These are phyloP conservation scores for Xylaria sp. DNA, from an alignment of 2,329 filamentous ascomycete species.

Conservation along the genomic window DNA sequence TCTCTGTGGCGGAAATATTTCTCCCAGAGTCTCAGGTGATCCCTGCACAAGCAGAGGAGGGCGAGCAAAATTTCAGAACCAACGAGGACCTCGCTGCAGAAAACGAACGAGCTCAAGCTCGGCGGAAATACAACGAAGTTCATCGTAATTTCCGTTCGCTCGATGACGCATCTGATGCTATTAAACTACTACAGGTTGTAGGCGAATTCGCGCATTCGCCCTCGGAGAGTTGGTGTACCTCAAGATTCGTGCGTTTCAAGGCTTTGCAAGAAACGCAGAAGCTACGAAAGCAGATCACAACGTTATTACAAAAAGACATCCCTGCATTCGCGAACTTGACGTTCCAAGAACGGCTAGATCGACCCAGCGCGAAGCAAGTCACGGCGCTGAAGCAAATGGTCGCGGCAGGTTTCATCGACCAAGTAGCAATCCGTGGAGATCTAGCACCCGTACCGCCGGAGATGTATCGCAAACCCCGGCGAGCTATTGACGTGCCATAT, in stretches of 20 bases:
- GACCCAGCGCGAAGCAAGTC: constrained; percentile 74
- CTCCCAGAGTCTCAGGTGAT: constrained; percentile 83
- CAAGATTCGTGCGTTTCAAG: constrained; percentile 88
- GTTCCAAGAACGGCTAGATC: constrained; percentile 66
- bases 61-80: constrained; percentile 59
- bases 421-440: constrained; percentile 92
- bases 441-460: constrained; percentile 79
- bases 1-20: constrained; percentile 91
- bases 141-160: constrained; percentile 83
- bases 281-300: constrained; percentile 83
- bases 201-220: constrained; percentile 83
- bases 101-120: constrained; percentile 72
- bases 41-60: constrained; percentile 60
- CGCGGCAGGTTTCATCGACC: constrained; percentile 92
- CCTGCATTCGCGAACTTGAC: constrained; percentile 69
- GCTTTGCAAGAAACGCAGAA: constrained; percentile 87
- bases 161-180: constrained; percentile 85
- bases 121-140: constrained; percentile 72
- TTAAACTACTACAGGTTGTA: constrained; percentile 90
- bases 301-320: constrained; percentile 81
- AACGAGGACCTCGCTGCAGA: constrained; percentile 78
- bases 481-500: constrained; percentile 94
- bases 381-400: constrained; percentile 90
- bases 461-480: constrained; percentile 73
- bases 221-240: constrained; percentile 76